Evolutionary conservation across 2,329 filamentous ascomycete species (phyloP).

Genomic region (Dactylellina drechsleri): DNA sequence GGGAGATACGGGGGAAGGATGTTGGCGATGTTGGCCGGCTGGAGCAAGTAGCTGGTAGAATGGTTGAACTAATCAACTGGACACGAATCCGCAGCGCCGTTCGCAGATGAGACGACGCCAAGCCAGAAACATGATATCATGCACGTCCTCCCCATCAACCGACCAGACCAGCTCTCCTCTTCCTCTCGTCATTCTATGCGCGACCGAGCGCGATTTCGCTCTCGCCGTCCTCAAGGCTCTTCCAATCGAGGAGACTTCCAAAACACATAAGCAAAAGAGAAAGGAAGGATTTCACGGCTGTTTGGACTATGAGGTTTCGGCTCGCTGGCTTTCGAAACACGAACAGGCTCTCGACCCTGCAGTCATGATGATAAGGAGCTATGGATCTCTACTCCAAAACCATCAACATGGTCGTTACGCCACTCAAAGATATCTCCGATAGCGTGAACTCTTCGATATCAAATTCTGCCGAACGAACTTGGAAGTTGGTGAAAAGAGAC

Average conservation of each 20-base stretch:
- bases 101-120: constrained; percentile 41
- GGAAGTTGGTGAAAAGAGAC: constrained; percentile 45
- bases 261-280: not conserved
- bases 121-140: constrained; percentile 47
- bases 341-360: constrained; percentile 35
- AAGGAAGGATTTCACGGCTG: constrained; percentile 11
- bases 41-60: constrained; percentile 11
- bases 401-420: constrained; percentile 54
- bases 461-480: constrained; percentile 51
- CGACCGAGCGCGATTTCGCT: constrained; percentile 34
- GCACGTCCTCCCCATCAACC: constrained; percentile 24
- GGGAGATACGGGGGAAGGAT: not conserved
- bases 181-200: constrained; percentile 23
- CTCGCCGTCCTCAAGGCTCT: not conserved
- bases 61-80: constrained; percentile 25
- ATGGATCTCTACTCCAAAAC: constrained; percentile 55
- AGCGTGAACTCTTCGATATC: constrained; percentile 53
- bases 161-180: constrained; percentile 24
- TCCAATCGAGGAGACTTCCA: not conserved
- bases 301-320: constrained; percentile 28
- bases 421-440: constrained; percentile 54
- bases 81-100: constrained; percentile 48
- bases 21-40: constrained; percentile 21
- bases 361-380: constrained; percentile 50
- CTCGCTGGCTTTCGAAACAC: constrained; percentile 23